Base-by-base conservation (phyloP, 495 filamentous ascomycete genomes). In the Tuber melanosporum region DNA sequence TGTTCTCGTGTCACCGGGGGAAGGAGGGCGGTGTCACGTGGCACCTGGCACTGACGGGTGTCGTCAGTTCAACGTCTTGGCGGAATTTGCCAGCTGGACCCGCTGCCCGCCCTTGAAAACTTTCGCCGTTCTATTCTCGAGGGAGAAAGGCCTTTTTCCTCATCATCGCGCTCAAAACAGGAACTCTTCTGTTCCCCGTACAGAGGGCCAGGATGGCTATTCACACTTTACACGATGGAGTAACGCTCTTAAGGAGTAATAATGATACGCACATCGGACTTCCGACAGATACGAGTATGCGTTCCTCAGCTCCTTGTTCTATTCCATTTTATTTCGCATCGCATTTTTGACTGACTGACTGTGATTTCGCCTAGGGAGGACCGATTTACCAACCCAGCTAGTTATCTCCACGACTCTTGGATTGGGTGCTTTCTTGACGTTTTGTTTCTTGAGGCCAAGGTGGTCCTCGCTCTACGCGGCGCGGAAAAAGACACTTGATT, bases 391-490 rank as follows among this genome's bases (percentile, higher is more conserved):
- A 44, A 81, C 75, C 46, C 81, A 78, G 74, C 81, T 80, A 72
- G 75, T 76, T 15, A 79, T 77, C 6, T 72, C 73, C 36, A 26
- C 75, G 1, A 17, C 81, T 86, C 75, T 83, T n/a, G 82, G 82
- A 7, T 71, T 41, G 73, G 74, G 82, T 36, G 82, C 82, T 7
- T 83, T 83, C 66, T n/a, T 78, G 8, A 69, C 82, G 14, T 83
- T 83, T 75, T 83, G 82, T 91, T 84, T 93, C 70, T 87, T 99
- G 71, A 90, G 96, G 74, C 93, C 94, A 76, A 90, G 94, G 88
- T 99, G 96, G 96, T 91, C 92, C 71, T 89, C 90, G 43, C 89
- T 99, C 20, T 99, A 98, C 84, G 94, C 94, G 39, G 95, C 96
- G 22, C 90, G 96, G 32, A 83, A 83, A 75, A 83, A 80, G 70